These are phyloP conservation scores for Monosporozyma aquatica DNA, from an alignment of 805 yeast species.

Conservation along the genomic window DNA sequence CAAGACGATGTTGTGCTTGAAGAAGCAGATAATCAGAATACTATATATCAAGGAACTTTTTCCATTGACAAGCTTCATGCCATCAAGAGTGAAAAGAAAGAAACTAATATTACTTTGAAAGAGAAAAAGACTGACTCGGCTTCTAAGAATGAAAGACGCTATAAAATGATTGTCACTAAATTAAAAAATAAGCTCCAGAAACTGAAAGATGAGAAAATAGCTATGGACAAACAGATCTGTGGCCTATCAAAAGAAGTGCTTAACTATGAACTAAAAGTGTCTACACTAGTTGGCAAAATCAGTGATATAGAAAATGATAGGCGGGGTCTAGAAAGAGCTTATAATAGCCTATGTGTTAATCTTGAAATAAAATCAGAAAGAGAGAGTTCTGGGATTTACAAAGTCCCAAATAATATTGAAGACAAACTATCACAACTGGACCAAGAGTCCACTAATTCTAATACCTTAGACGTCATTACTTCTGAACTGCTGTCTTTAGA, in stretches of 20 bases:
- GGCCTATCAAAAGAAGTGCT: slow-evolving; percentile 15
- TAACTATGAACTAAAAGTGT: slow-evolving; percentile 15
- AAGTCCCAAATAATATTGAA: too few species aligned
- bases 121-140: too few species aligned
- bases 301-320: slow-evolving; percentile 1
- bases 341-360: slow-evolving; percentile 3
- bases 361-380: neutral
- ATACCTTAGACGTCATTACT: neutral
- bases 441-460: too few species aligned
- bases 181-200: neutral
- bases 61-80: too few species aligned
- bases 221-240: neutral
- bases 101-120: too few species aligned
- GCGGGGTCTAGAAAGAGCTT: neutral
- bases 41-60: too few species aligned
- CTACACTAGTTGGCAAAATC: slow-evolving; percentile 14
- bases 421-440: too few species aligned
- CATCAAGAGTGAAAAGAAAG: too few species aligned
- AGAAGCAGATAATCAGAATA: too few species aligned
- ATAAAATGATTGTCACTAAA: neutral
- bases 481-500: neutral
- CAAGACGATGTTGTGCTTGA: too few species aligned
- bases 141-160: neutral
- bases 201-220: neutral
- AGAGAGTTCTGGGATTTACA: too few species aligned